Evolutionary conservation across 202 grass and related monocot genomes (phyloP), one percentile per base, ranked within the genome.

Genomic region (Miscanthus sacchariflorus): DNA sequence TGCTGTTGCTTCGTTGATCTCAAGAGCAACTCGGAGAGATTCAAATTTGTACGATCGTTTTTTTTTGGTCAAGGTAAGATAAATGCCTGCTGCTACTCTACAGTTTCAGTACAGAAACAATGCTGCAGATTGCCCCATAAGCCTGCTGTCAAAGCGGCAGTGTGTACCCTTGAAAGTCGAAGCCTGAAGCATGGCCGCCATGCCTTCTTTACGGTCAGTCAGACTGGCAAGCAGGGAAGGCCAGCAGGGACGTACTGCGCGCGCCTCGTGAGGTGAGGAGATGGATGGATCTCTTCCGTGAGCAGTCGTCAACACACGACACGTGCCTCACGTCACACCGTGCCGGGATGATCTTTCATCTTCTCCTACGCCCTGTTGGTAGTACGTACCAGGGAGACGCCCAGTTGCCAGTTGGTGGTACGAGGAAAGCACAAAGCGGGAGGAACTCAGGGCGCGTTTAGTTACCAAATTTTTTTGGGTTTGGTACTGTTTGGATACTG

Each of bases 381-480:
- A 30, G 28, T 30, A 30, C 28, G 28, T 30, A 30, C 28, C 28
- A 30, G 7, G 33, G 12, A 7, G 12, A 44, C 23, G 43, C 9
- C 49, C 30, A 23, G 30, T 30, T 68, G 65, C 27, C 61, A 64
- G n/a, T 63, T 59, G 52, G 42, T 49, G 14, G 76, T 78, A 78
- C 76, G 76, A 78, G 76, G 52, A 78, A 59, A n/a, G 28, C 49
- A 38, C 56, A n/a, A 59, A 12, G 61, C n/a, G 10, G 44, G 25
- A 48, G 3, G 28, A 30, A 30, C 28, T 30, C 28, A 30, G 28
- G 28, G 1, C 28, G 28, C 28, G 28, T 30, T 30, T 30, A 30
- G 28, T 30, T 30, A 30, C 28, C 28, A 30, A 30, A 30, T 30
- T 30, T 30, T 30, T 30, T 30, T 30, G 28, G 28, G 28, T 30